Conservation (phyloP, 495 filamentous ascomycete species). For the Lasiosphaeriaceae sp. region DNA sequence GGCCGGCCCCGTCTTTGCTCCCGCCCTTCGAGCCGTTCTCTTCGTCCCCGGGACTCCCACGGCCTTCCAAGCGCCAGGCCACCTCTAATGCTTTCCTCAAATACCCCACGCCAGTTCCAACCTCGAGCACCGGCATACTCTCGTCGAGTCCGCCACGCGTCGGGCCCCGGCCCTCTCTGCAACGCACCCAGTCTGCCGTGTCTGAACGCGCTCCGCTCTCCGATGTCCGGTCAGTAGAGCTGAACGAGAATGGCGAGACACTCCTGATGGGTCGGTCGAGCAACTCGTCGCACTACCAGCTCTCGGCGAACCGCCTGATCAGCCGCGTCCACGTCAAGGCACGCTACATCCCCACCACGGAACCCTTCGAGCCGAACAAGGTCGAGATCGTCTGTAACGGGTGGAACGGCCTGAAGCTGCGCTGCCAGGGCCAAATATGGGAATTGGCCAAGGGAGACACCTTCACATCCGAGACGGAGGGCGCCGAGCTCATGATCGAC, state of each 20-base stretch:
- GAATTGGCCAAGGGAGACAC: constrained; percentile 83
- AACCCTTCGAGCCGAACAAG: constrained; percentile 59
- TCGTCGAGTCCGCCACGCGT: constrained; percentile 77
- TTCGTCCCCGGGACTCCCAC: constrained; percentile 79
- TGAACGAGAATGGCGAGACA: constrained; percentile 78
- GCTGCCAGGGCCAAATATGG: constrained; percentile 84
- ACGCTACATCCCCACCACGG: constrained; percentile 65
- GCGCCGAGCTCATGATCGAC: constrained; percentile 91
- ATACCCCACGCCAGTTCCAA: constrained; percentile 89
- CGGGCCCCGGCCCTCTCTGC: constrained; percentile 50
- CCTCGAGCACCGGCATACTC: constrained; percentile 86
- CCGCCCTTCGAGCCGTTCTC: constrained; percentile 92
- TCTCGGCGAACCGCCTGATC: constrained; percentile 85
- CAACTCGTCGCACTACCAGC: constrained; percentile 85
- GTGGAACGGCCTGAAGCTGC: constrained; percentile 93
- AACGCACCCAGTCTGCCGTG: constrained; percentile 61
- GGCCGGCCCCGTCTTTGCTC: constrained; percentile 73
- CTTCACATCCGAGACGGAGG: constrained; percentile 86
- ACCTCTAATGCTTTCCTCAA: constrained; percentile 49
- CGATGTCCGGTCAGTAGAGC: constrained; percentile 71
- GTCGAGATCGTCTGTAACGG: constrained; percentile 86
- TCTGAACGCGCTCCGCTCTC: constrained; percentile 84
- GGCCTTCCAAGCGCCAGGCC: constrained; percentile 66
- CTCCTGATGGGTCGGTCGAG: constrained; percentile 87
- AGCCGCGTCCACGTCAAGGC: constrained; percentile 91